A percentile compares a stretch with the other conserved stretches of the same genome.
phyloP scores from a whole-genome alignment of 371 early-diverging fungal genomes.

The Apophysomyces elegans region DNA sequence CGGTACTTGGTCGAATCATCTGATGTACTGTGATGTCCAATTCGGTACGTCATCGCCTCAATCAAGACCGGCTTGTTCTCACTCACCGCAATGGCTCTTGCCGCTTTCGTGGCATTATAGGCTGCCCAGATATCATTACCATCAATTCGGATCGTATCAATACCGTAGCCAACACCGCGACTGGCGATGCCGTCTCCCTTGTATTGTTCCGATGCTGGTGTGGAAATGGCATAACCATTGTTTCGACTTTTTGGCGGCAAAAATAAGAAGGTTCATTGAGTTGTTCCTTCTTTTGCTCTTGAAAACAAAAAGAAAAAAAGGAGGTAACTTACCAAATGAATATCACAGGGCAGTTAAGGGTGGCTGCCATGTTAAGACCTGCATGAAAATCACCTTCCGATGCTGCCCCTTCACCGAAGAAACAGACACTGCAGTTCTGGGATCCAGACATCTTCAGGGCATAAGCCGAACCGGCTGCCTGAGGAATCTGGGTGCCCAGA shows the following conservation, averaged over 20 bases:
- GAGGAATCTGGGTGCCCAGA: slow-evolving; percentile 97
- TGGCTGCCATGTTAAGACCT: slow-evolving; percentile 96
- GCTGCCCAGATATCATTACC: slow-evolving; percentile 98
- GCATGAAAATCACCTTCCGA: slow-evolving; percentile 98
- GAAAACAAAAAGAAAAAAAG: too few relatives aligned
- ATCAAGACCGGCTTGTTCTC: slow-evolving; percentile 90
- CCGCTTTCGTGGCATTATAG: slow-evolving; percentile 88
- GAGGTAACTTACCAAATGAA: slow-evolving; percentile 82
- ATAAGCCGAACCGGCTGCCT: slow-evolving; percentile 98
- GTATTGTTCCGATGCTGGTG: slow-evolving; percentile 94
- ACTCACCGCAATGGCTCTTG: slow-evolving; percentile 80
- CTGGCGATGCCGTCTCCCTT: slow-evolving; percentile 95
- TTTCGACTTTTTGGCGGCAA: slow-evolving; percentile 71
- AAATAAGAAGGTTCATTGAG: too few relatives aligned
- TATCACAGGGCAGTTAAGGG: slow-evolving; percentile 87
- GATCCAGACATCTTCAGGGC: slow-evolving; percentile 84
- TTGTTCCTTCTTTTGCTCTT: too few relatives aligned
- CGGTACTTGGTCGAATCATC: slow-evolving; percentile 96
- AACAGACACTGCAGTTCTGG: slow-evolving; percentile 85
- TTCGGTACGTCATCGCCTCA: slow-evolving; percentile 97
- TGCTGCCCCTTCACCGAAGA: slow-evolving; percentile 98
- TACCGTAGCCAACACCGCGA: slow-evolving; percentile 96
- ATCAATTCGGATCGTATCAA: slow-evolving; percentile 95
- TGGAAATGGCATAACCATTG: slow-evolving; percentile 98
- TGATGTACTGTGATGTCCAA: slow-evolving; percentile 97